Evolutionary conservation across 441 rosid species (phyloP).

Genomic region (Gossypium laxum): DNA sequence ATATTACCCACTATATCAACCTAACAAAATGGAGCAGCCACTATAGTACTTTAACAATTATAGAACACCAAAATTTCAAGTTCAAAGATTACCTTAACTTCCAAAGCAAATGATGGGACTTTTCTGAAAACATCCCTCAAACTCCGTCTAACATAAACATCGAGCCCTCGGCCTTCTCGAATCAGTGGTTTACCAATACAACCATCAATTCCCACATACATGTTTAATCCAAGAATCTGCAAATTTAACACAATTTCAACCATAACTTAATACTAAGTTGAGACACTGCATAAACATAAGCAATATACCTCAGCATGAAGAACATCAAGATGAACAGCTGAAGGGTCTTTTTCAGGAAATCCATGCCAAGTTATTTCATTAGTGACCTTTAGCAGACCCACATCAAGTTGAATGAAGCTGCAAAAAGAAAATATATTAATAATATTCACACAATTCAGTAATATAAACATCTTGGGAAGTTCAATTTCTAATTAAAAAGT

Average conservation of each 20-base stretch:
- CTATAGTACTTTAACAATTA: background rate
- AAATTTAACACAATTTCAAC: constrained; percentile 20
- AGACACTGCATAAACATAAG: constrained; percentile 13
- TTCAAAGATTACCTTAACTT: constrained; percentile 59
- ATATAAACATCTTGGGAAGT: background rate
- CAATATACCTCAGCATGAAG: constrained; percentile 85
- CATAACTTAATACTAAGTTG: constrained; percentile 12
- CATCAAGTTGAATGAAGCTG: constrained; percentile 93
- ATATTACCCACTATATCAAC: background rate
- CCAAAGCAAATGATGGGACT: constrained; percentile 83
- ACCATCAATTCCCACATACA: constrained; percentile 85
- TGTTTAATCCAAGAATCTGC: constrained; percentile 89
- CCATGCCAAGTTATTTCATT: constrained; percentile 98
- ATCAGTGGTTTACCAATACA: constrained; percentile 80
- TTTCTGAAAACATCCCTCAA: constrained; percentile 89
- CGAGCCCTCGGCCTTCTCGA: constrained; percentile 77
- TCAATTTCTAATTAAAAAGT: constrained; percentile 1
- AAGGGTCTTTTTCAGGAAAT: constrained; percentile 68
- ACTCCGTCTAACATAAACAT: constrained; percentile 79
- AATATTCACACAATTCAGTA: constrained; percentile 8
- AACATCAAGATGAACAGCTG: constrained; percentile 87
- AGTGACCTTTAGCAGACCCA: constrained; percentile 74
- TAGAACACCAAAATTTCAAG: background rate
- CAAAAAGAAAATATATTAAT: constrained; percentile 18
- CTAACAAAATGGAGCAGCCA: background rate